Evolutionary conservation across 192 early-diverging fungal genomes (phyloP).

Genomic region (Rhizophagus sp.): DNA sequence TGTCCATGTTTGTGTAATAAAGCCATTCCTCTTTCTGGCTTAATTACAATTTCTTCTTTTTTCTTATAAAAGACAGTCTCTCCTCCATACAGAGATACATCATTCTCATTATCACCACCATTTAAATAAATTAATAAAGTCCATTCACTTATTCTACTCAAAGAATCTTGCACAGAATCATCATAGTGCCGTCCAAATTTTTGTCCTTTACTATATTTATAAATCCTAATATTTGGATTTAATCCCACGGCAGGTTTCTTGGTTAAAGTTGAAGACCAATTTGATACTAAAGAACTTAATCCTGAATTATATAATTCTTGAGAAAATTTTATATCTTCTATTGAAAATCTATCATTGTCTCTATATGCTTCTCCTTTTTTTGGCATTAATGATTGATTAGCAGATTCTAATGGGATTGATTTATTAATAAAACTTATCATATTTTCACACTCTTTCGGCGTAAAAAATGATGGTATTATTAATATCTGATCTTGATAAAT

Average conservation of each 20-base stretch:
- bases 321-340: constrained; percentile 35
- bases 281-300: background rate
- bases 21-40: constrained; percentile 40
- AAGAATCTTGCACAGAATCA: constrained; percentile 39
- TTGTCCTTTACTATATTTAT: constrained; percentile 43
- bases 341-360: constrained; percentile 42
- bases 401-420: constrained; percentile 31
- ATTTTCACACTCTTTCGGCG: constrained; percentile 38
- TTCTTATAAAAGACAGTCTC: constrained; percentile 52
- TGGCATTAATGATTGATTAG: constrained; percentile 24
- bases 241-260: constrained; percentile 26
- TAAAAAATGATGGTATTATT: constrained; percentile 39
- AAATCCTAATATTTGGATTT: constrained; percentile 47
- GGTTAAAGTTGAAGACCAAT: constrained; percentile 27
- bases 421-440: constrained; percentile 40
- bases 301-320: constrained; percentile 23
- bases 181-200: constrained; percentile 48
- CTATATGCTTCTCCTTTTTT: constrained; percentile 47
- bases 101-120: constrained; percentile 33
- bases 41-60: constrained; percentile 31
- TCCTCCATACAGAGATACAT: constrained; percentile 31
- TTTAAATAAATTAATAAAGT: constrained; percentile 48
- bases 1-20: constrained; percentile 45
- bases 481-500: constrained; percentile 40
- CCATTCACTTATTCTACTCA: constrained; percentile 41